A percentile compares a stretch with the other conserved stretches of the same genome.
These are phyloP conservation scores for Calonectria honghensis DNA, from an alignment of 2,329 filamentous ascomycete species.

Conservation along the genomic window DNA sequence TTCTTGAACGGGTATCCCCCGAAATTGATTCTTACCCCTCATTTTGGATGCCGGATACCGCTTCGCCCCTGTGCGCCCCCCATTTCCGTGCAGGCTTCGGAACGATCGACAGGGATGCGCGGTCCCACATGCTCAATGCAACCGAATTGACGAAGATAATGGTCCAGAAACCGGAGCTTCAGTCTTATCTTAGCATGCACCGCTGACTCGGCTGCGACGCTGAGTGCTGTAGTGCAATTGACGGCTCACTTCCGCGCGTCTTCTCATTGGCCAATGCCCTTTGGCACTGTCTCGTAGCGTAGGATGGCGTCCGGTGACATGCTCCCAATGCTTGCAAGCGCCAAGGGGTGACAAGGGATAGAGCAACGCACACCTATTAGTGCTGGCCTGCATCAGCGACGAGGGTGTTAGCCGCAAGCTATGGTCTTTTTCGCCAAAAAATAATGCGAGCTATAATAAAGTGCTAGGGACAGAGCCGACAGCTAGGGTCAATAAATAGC, in stretches of 20 bases:
- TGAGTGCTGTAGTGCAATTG: too few relatives aligned
- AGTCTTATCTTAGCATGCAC: neutral
- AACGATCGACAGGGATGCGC: neutral
- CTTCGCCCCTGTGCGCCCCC: neutral
- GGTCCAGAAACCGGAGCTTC: neutral
- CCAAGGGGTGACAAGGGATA: neutral
- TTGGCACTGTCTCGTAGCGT: neutral
- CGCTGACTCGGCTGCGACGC: neutral
- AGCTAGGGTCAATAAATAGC: neutral
- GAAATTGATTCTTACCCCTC: neutral
- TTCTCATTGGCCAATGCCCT: neutral
- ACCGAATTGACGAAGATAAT: neutral
- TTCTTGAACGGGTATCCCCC: neutral
- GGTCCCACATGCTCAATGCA: neutral
- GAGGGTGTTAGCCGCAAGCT: slow-evolving; percentile 6
- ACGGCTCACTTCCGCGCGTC: neutral
- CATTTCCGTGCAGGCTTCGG: neutral
- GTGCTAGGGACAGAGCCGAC: neutral
- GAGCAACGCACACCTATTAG: neutral
- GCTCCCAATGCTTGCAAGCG: neutral
- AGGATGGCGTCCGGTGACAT: neutral
- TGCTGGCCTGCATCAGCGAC: neutral
- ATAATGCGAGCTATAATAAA: neutral
- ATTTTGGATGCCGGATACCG: neutral
- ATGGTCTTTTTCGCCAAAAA: neutral